Evolutionary conservation across 2,329 filamentous ascomycete genomes (phyloP), one percentile per base, ranked within the genome.

Genomic region (Alternaria triticimaculans): DNA sequence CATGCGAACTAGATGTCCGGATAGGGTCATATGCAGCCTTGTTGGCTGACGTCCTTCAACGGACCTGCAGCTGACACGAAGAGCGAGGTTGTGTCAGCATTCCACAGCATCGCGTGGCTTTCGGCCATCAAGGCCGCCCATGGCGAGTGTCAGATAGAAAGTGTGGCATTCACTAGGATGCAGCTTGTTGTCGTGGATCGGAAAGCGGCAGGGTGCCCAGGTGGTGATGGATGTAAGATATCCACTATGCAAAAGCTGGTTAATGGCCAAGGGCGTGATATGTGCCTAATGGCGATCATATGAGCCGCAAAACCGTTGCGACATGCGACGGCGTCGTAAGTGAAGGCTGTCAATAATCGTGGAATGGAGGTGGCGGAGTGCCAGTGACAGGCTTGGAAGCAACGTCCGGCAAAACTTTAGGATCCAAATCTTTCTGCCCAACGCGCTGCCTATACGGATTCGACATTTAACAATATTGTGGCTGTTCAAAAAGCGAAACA

Each of bases 51-150:
- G 51, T 53, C 37, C 21, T 23, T 20, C 20, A 60, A 63, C 28
- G 69, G 64, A 72, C 69, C 70, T 73, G 71, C 71, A 73, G 70
- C 71, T 73, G 71, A 73, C 70, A 71, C 56, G 63, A 66, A 37
- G n/a, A 48, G 43, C 23, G 33, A 51, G 45, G 51, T 43, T 41
- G 51, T 63, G 56, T 69, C 65, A 69, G 62, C 62, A 59, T 62
- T 58, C 41, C 43, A 30, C 49, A 56, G 15, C 59, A 41, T 43
- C 25, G 46, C 45, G 58, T 67, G 64, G 66, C 64, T 67, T 58
- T 63, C 23, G 55, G 57, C 48, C 30, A 21, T 55, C 48, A 23
- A 37, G 46, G 28, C 64, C 54, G 50, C 50, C 28, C 45, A 23
- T 33, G 30, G 45, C 30, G 50, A 23, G 28, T 33, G 49, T 18